Percentiles rank a stretch among this genome's conserved stretches.
These are phyloP conservation scores for Phialophora chinensis DNA, from an alignment of 2,329 filamentous ascomycete species.

Conservation along the genomic window DNA sequence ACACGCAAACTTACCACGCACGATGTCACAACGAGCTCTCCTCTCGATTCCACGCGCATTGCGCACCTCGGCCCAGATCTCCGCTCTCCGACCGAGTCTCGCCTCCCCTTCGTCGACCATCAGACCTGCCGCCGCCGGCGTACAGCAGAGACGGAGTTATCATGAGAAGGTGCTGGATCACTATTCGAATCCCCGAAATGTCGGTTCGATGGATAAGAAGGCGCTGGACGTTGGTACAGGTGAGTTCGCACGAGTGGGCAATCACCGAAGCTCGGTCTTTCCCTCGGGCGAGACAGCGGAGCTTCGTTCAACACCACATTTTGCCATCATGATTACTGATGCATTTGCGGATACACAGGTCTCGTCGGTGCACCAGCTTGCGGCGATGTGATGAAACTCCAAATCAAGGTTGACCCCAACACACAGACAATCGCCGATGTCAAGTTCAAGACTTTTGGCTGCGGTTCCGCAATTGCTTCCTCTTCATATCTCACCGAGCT, in stretches of 20 bases:
- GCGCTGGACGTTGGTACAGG: constrained; percentile 80
- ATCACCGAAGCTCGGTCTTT: constrained; percentile 18
- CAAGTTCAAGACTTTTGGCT: constrained; percentile 98
- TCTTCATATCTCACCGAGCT: constrained; percentile 94
- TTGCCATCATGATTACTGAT: constrained; percentile 17
- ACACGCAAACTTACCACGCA: constrained; percentile 32
- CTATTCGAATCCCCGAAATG: constrained; percentile 79
- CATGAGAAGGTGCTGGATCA: constrained; percentile 81
- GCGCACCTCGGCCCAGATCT: constrained; percentile 56
- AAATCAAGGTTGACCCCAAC: constrained; percentile 88
- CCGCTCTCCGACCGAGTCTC: constrained; percentile 55
- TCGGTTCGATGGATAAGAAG: constrained; percentile 78
- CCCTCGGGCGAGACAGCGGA: constrained; percentile 14
- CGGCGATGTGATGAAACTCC: constrained; percentile 92
- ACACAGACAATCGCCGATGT: constrained; percentile 90
- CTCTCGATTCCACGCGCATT: constrained; percentile 60
- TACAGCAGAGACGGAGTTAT: constrained; percentile 57
- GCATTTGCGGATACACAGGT: constrained; percentile 52
- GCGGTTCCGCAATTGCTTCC: constrained; percentile 90
- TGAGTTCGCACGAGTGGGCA: constrained; percentile 17
- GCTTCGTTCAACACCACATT: constrained; percentile 17
- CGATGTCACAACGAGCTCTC: constrained; percentile 65
- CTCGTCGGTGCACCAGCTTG: constrained; percentile 90
- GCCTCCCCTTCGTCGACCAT: constrained; percentile 50
- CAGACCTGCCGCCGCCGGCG: constrained; percentile 48